Percentiles rank a stretch among this genome's conserved stretches.
phyloP scores from a whole-genome alignment of 495 filamentous ascomycete genomes.

The Melanomma pulvis-pyrius region DNA sequence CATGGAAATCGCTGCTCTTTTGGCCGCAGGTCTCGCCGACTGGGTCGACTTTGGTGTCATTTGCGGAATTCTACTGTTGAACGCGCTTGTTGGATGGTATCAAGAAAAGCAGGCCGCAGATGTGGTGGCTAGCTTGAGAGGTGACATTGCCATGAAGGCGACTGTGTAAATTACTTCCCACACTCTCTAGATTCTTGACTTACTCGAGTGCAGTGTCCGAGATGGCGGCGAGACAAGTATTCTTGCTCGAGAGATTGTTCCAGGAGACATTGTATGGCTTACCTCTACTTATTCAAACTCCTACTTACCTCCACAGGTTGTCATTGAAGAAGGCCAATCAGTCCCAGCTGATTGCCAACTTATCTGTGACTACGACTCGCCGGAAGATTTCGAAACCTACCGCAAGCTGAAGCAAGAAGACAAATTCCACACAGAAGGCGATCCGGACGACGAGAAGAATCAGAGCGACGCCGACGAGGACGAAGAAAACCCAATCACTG shows the following conservation, averaged over 20 bases:
- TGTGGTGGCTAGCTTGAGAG: slow-evolving; percentile 77
- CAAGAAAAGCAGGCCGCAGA: slow-evolving; percentile 87
- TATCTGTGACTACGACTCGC: slow-evolving; percentile 74
- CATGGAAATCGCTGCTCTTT: slow-evolving; percentile 80
- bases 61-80: slow-evolving; percentile 76
- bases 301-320: slow-evolving; percentile 46
- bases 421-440: slow-evolving; percentile 56
- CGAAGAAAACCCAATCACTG: slow-evolving; percentile 37
- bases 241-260: slow-evolving; percentile 76
- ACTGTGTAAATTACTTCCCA: slow-evolving; percentile 47
- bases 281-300: not conserved
- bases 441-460: slow-evolving; percentile 63
- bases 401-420: slow-evolving; percentile 62
- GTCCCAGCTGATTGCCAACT: slow-evolving; percentile 74
- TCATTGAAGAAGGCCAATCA: slow-evolving; percentile 76
- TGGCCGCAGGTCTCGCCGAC: slow-evolving; percentile 78
- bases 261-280: slow-evolving; percentile 73
- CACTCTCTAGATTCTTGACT: not conserved
- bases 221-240: slow-evolving; percentile 73
- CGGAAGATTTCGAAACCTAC: slow-evolving; percentile 72
- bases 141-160: slow-evolving; percentile 82
- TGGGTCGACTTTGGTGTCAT: slow-evolving; percentile 87
- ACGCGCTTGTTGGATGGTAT: slow-evolving; percentile 84
- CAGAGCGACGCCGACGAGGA: slow-evolving; percentile 48
- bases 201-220: slow-evolving; percentile 53